phyloP scores from a whole-genome alignment of 768 basidiomycete species.

The Mycena capillaripes region DNA sequence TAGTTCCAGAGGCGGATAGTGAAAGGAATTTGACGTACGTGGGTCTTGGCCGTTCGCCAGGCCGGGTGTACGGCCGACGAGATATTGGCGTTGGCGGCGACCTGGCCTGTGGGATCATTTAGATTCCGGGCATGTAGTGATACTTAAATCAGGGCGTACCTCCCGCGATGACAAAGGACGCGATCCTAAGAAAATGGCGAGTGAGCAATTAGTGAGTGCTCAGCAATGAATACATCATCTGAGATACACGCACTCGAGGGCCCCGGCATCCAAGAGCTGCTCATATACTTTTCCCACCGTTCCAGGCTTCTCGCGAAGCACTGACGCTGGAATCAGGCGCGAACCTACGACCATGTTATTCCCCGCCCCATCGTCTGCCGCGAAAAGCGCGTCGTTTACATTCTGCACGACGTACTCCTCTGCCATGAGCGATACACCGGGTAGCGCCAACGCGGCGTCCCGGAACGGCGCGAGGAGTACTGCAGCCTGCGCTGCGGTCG shows the following conservation, averaged over 20 bases:
- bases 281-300: constrained; percentile 39
- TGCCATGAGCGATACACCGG: constrained; percentile 32
- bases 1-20: constrained; percentile 11
- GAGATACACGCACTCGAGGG: constrained; percentile 2
- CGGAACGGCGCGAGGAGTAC: constrained; percentile 42
- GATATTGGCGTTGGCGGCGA: constrained; percentile 50
- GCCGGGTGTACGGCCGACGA: constrained; percentile 46
- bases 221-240: not conserved
- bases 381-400: constrained; percentile 37
- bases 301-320: not conserved
- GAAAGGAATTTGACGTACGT: constrained; percentile 40
- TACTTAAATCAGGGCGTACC: constrained; percentile 13
- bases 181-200: not conserved
- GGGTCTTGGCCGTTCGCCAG: constrained; percentile 55
- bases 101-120: constrained; percentile 36
- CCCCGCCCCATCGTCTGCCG: constrained; percentile 34
- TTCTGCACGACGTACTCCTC: not conserved
- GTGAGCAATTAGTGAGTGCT: not conserved
- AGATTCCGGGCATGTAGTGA: constrained; percentile 13
- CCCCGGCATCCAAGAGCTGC: constrained; percentile 37
- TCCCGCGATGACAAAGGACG: constrained; percentile 30
- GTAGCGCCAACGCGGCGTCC: constrained; percentile 32
- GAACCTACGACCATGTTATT: constrained; percentile 35
- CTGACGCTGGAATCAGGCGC: not conserved
- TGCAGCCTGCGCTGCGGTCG: constrained; percentile 27